Evolutionary conservation across 1,284 basidiomycete genomes (phyloP).

Genomic region (Amylostereum areolatum): DNA sequence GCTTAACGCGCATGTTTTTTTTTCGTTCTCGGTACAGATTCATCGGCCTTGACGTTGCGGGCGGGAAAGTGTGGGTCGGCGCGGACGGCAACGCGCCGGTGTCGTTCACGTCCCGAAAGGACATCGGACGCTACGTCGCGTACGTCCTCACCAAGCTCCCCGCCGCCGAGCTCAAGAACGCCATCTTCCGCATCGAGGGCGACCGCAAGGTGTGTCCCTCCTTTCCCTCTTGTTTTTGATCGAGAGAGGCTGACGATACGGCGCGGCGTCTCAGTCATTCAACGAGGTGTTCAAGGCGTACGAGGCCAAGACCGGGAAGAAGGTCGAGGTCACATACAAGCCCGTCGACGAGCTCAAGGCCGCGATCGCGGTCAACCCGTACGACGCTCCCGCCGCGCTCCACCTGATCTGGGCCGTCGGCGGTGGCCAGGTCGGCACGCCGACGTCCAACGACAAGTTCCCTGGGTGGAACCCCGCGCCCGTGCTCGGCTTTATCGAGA

Average conservation of each 20-base stretch:
- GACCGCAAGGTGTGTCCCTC: slow-evolving; percentile 19
- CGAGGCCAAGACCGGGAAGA: slow-evolving; percentile 11
- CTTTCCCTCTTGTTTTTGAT: background rate
- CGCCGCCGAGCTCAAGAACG: slow-evolving; percentile 20
- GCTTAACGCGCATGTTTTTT: background rate
- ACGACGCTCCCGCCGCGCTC: slow-evolving; percentile 2
- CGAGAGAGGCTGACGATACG: slow-evolving; percentile 1
- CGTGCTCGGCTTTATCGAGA: background rate
- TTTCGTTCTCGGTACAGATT: background rate
- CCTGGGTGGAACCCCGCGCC: slow-evolving; percentile 13
- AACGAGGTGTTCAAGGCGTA: slow-evolving; percentile 10
- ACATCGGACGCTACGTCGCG: slow-evolving; percentile 31
- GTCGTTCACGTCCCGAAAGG: slow-evolving; percentile 25
- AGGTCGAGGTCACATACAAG: slow-evolving; percentile 9
- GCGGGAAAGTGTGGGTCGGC: slow-evolving; percentile 23
- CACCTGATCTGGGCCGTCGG: slow-evolving; percentile 8
- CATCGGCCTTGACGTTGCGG: slow-evolving; percentile 15
- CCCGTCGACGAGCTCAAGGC: slow-evolving; percentile 9
- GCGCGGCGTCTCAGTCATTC: slow-evolving; percentile 5
- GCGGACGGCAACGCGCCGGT: slow-evolving; percentile 24
- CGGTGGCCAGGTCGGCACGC: slow-evolving; percentile 7
- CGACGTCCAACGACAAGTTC: slow-evolving; percentile 7
- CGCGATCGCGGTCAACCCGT: slow-evolving; percentile 2
- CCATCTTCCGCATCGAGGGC: slow-evolving; percentile 30
- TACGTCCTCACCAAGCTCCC: slow-evolving; percentile 28